phyloP scores from a whole-genome alignment of 2,329 filamentous ascomycete genomes.

The Geosmithia putterillii region DNA sequence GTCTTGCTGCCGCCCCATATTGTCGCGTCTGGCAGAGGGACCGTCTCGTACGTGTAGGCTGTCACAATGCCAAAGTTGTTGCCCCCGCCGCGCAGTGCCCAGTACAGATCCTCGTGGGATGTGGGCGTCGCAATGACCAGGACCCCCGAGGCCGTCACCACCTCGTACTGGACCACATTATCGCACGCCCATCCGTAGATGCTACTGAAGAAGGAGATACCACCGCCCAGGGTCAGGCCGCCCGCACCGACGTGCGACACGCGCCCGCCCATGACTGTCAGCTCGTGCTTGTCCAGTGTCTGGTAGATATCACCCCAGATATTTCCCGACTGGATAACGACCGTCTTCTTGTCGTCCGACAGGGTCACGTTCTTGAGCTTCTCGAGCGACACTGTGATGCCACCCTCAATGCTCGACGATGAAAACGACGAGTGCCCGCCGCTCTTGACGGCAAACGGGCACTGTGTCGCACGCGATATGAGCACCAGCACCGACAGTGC shows the following conservation, averaged over 20 bases:
- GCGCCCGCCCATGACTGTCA: constrained; percentile 25
- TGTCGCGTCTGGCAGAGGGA: constrained; percentile 6
- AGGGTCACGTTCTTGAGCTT: constrained; percentile 19
- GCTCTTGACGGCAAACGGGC: constrained; percentile 26
- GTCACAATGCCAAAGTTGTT: constrained; percentile 45
- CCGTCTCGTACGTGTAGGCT: constrained; percentile 30
- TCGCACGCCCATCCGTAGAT: constrained; percentile 9
- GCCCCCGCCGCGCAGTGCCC: constrained; percentile 42
- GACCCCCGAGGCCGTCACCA: constrained; percentile 30
- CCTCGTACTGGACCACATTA: constrained; percentile 19
- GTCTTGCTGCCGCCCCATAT: constrained; percentile 20
- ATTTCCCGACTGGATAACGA: constrained; percentile 22
- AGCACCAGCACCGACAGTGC: constrained; percentile 9
- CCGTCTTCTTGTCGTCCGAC: constrained; percentile 14
- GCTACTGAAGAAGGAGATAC: constrained; percentile 10
- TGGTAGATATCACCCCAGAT: constrained; percentile 25
- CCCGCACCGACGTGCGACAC: constrained; percentile 24
- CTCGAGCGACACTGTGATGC: constrained; percentile 22
- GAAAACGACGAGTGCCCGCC: constrained; percentile 31
- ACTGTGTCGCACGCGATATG: constrained; percentile 2
- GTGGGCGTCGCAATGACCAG: constrained; percentile 25
- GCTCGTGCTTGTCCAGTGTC: constrained; percentile 14
- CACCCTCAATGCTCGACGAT: constrained; percentile 20
- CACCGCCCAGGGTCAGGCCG: constrained; percentile 22
- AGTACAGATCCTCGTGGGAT: constrained; percentile 39